phyloP scores from a whole-genome alignment of 1,284 basidiomycete species.

The Megacollybia platyphylla region DNA sequence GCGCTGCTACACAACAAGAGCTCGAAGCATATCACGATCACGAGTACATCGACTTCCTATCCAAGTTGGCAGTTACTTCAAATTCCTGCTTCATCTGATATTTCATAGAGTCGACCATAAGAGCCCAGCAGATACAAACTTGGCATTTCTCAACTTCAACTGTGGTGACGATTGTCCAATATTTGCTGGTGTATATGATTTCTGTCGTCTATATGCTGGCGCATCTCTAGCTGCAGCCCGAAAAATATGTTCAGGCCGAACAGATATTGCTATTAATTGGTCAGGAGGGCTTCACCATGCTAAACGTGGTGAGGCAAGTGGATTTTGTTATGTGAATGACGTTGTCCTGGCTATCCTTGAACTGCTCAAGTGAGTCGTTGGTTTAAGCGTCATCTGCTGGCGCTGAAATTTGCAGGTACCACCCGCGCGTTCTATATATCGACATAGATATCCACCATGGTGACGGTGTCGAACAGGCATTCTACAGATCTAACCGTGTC shows the following conservation, averaged over 20 bases:
- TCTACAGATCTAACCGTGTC: constrained; percentile 95
- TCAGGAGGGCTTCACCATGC: constrained; percentile 93
- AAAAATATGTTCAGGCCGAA: constrained; percentile 74
- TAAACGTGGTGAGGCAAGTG: constrained; percentile 91
- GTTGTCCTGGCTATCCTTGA: constrained; percentile 92
- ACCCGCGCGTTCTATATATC: constrained; percentile 88
- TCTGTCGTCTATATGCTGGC: constrained; percentile 86
- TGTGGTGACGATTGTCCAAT: constrained; percentile 93
- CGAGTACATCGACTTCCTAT: constrained; percentile 93
- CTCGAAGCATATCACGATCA: constrained; percentile 86
- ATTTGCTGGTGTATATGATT: constrained; percentile 66
- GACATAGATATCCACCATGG: constrained; percentile 98
- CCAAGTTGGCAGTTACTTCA: constrained; percentile 38
- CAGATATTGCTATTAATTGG: constrained; percentile 98
- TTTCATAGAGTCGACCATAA: constrained; percentile 66
- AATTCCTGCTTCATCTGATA: constrained; percentile 1
- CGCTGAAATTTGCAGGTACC: constrained; percentile 39
- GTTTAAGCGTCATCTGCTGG: not conserved
- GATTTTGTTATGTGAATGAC: constrained; percentile 95
- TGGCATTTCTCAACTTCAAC: constrained; percentile 73
- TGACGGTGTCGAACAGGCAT: constrained; percentile 94
- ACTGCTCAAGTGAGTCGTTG: constrained; percentile 53
- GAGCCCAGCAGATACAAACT: constrained; percentile 62
- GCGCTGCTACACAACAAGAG: constrained; percentile 82
- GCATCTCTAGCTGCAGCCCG: constrained; percentile 84